phyloP scores from a whole-genome alignment of 2,329 filamentous ascomycete species.

The Trichoderma sp. region DNA sequence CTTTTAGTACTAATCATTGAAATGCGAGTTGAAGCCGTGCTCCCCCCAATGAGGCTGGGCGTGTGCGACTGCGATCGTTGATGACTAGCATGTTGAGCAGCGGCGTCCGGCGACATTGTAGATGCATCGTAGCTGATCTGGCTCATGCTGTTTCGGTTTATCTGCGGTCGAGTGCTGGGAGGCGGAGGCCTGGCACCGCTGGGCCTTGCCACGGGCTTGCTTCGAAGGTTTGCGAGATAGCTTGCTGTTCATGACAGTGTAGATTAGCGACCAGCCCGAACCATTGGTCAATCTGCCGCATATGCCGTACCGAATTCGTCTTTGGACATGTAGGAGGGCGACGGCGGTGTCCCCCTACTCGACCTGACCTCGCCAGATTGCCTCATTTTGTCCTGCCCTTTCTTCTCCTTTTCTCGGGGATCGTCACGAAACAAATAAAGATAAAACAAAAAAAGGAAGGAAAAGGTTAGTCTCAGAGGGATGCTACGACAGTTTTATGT shows the following conservation, averaged over 20 bases:
- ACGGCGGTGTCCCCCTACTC: slow-evolving; percentile 63
- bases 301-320: slow-evolving; percentile 65
- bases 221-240: slow-evolving; percentile 73
- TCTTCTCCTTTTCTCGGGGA: background rate
- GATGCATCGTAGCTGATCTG: slow-evolving; percentile 41
- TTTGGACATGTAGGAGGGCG: slow-evolving; percentile 66
- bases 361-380: slow-evolving; percentile 43
- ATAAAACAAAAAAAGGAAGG: background rate
- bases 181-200: slow-evolving; percentile 71
- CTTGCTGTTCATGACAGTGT: slow-evolving; percentile 53
- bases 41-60: slow-evolving; percentile 50
- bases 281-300: background rate
- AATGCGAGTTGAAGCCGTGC: slow-evolving; percentile 53
- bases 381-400: slow-evolving; percentile 34
- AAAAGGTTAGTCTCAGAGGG: slow-evolving; percentile 8
- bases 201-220: slow-evolving; percentile 67
- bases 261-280: slow-evolving; percentile 32
- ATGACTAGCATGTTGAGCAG: slow-evolving; percentile 30
- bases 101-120: slow-evolving; percentile 38
- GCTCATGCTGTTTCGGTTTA: slow-evolving; percentile 39
- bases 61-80: slow-evolving; percentile 38
- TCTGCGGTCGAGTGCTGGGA: slow-evolving; percentile 41
- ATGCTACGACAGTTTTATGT: slow-evolving; percentile 1
- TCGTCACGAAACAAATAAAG: slow-evolving; percentile 10
- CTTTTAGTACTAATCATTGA: slow-evolving; percentile 51